A percentile compares a stretch with the other conserved stretches of the same genome.
These are phyloP conservation scores for Fusarium veterinarium DNA, from an alignment of 2,329 filamentous ascomycete genomes.

Conservation along the genomic window DNA sequence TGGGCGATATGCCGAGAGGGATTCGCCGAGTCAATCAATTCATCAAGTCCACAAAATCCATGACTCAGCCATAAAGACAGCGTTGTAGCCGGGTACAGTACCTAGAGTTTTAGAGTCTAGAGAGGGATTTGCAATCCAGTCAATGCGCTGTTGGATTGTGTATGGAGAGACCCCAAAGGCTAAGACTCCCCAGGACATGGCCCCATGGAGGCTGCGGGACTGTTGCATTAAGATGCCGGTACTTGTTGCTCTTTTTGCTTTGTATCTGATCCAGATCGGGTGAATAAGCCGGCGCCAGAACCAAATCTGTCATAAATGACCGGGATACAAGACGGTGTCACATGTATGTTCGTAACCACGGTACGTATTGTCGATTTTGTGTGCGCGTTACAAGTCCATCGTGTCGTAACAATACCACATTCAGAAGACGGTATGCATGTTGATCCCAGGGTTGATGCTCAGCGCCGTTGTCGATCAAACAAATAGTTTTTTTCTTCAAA, in stretches of 20 bases:
- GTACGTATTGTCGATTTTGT: not conserved
- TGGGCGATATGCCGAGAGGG: constrained; percentile 23
- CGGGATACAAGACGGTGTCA: constrained; percentile 18
- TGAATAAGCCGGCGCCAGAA: constrained; percentile 28
- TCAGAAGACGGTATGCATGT: constrained; percentile 17
- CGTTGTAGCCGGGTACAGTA: constrained; percentile 22
- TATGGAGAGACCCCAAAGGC: not conserved
- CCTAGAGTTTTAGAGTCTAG: not conserved
- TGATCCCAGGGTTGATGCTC: constrained; percentile 18
- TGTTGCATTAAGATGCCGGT: constrained; percentile 38
- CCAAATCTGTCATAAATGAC: constrained; percentile 30
- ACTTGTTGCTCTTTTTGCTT: constrained; percentile 36
- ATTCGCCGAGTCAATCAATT: constrained; percentile 31
- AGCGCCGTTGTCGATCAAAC: constrained; percentile 33
- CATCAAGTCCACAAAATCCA: not conserved
- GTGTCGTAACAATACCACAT: not conserved
- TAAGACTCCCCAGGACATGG: constrained; percentile 9
- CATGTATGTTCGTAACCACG: constrained; percentile 14
- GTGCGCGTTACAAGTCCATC: not conserved
- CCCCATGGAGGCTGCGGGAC: constrained; percentile 11
- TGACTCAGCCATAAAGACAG: constrained; percentile 14
- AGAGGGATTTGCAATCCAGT: not conserved
- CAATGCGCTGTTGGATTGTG: constrained; percentile 1
- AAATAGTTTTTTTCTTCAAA: not conserved
- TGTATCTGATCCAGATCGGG: constrained; percentile 40